phyloP scores from a whole-genome alignment of 176 grass and related monocot species.

The Pontederia crassipes region DNA sequence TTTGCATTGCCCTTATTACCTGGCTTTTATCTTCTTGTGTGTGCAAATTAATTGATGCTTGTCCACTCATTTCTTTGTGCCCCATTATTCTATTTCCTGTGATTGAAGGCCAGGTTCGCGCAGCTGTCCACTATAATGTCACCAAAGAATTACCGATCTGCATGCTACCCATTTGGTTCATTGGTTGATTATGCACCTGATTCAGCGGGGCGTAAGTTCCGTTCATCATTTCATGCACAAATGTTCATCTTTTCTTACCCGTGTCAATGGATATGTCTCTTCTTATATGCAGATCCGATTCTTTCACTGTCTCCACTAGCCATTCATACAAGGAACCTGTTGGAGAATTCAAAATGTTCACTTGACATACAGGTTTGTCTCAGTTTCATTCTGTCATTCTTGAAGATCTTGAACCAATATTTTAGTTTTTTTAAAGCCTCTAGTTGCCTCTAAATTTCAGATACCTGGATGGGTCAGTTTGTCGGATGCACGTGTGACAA shows the following conservation, averaged over 20 bases:
- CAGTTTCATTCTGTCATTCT: not conserved
- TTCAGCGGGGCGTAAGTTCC: conserved; percentile 80
- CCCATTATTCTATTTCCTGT: not conserved
- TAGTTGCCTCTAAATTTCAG: conserved; percentile 9
- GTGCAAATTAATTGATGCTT: not conserved
- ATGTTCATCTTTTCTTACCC: not conserved
- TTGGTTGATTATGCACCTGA: conserved; percentile 90
- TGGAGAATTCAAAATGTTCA: conserved; percentile 70
- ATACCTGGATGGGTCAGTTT: conserved; percentile 88
- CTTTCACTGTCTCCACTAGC: conserved; percentile 89
- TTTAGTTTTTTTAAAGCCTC: not conserved
- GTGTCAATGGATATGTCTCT: not conserved
- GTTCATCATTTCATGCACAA: conserved; percentile 4
- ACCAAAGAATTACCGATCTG: conserved; percentile 71
- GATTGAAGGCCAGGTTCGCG: conserved; percentile 58
- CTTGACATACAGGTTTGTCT: conserved; percentile 73
- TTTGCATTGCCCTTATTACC: not conserved
- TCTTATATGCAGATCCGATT: conserved; percentile 62
- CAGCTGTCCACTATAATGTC: conserved; percentile 90
- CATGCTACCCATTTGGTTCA: conserved; percentile 89
- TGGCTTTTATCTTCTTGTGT: not conserved
- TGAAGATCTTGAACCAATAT: not conserved
- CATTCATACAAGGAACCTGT: conserved; percentile 87
- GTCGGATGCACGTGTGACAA: conserved; percentile 89
- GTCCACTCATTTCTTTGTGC: not conserved